phyloP scores from a whole-genome alignment of 495 filamentous ascomycete species.

The Cudoniella acicularis region DNA sequence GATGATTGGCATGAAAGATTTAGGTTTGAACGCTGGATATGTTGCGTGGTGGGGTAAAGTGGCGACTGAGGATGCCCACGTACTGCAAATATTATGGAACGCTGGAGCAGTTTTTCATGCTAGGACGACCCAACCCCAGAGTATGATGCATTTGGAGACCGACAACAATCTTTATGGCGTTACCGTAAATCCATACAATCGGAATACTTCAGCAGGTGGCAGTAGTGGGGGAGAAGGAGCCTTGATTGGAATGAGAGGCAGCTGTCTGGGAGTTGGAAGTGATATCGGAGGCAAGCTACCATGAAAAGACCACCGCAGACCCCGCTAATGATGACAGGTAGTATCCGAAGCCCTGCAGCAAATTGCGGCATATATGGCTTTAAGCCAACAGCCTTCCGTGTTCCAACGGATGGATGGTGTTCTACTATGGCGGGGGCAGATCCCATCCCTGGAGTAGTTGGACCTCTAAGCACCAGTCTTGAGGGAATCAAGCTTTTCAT shows the following conservation, averaged over 20 bases:
- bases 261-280: conserved; percentile 52
- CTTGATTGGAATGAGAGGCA: conserved; percentile 51
- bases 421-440: conserved; percentile 20
- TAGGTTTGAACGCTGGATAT: conserved; percentile 44
- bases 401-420: conserved; percentile 41
- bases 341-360: conserved; percentile 48
- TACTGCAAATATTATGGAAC: conserved; percentile 40
- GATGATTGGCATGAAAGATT: conserved; percentile 52
- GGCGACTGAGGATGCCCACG: conserved; percentile 37
- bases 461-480: conserved; percentile 40
- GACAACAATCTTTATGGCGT: conserved; percentile 27
- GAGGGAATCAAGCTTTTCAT: conserved; percentile 38
- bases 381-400: conserved; percentile 43
- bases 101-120: conserved; percentile 49
- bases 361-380: conserved; percentile 55
- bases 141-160: conserved; percentile 26
- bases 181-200: conserved; percentile 50
- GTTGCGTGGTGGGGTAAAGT: conserved; percentile 39
- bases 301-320: conserved; percentile 24
- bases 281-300: conserved; percentile 56
- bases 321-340: conserved; percentile 13
- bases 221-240: conserved; percentile 58
- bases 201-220: conserved; percentile 48
- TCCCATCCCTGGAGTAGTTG: conserved; percentile 34
- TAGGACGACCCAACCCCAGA: conserved; percentile 42